phyloP scores from a whole-genome alignment of 495 filamentous ascomycete genomes.

The Penicillium diatomitis region DNA sequence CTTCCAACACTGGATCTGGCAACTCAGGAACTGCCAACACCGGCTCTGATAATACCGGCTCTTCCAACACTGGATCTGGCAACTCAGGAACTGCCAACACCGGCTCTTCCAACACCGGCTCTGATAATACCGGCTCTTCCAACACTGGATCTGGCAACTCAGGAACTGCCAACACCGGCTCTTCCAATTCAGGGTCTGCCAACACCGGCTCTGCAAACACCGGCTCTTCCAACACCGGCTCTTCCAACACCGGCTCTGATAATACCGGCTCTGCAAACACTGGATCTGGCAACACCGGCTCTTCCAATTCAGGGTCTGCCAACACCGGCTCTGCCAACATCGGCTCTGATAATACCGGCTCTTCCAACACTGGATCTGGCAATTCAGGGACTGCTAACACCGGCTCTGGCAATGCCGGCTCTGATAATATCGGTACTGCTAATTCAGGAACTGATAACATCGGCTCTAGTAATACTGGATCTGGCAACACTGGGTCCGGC shows the following conservation, averaged over 20 bases:
- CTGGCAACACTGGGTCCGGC: neutral
- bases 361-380: neutral
- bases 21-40: neutral
- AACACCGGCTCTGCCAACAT: neutral
- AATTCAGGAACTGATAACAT: neutral
- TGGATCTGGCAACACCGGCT: neutral
- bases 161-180: neutral
- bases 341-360: neutral
- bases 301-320: neutral
- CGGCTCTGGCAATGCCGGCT: too few relatives aligned
- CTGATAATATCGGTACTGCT: neutral
- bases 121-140: neutral
- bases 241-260: neutral
- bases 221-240: neutral
- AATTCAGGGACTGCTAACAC: too few relatives aligned
- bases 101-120: neutral
- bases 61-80: neutral
- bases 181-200: neutral
- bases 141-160: neutral
- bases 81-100: neutral
- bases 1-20: neutral
- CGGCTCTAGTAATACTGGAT: neutral
- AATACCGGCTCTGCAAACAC: neutral
- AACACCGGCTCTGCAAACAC: neutral
- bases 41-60: neutral